Conservation (phyloP, 1,284 basidiomycete genomes). For the Ustilago tritici region DNA sequence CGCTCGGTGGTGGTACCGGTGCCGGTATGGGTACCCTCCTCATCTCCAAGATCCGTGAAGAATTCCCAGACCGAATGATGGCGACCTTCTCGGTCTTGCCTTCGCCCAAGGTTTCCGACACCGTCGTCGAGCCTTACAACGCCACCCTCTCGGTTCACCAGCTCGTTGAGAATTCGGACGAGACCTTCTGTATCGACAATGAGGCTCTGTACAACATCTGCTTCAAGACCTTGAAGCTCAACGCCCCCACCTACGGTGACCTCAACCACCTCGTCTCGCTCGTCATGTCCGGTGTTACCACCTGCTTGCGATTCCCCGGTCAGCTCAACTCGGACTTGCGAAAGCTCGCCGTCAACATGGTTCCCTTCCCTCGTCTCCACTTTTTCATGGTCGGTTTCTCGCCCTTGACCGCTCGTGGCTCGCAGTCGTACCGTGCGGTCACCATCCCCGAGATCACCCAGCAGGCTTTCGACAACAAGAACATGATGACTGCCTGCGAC, state of each 20-base stretch:
- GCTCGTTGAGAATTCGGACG: constrained; percentile 86
- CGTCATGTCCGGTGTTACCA: constrained; percentile 91
- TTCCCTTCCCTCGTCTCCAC: constrained; percentile 70
- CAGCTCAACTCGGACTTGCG: constrained; percentile 93
- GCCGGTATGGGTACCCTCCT: constrained; percentile 64
- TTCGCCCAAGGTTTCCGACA: constrained; percentile 93
- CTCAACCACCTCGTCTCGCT: constrained; percentile 77
- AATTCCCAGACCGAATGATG: constrained; percentile 81
- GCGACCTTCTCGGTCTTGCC: constrained; percentile 92
- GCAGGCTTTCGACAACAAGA: constrained; percentile 68
- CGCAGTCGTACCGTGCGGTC: constrained; percentile 73
- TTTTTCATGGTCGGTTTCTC: constrained; percentile 70
- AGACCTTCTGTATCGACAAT: constrained; percentile 92
- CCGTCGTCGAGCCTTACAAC: constrained; percentile 95
- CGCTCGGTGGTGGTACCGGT: constrained; percentile 84
- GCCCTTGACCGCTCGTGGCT: constrained; percentile 68
- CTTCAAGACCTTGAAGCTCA: constrained; percentile 79
- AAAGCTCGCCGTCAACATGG: constrained; percentile 90
- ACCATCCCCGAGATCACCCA: constrained; percentile 66
- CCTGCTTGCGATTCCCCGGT: constrained; percentile 91
- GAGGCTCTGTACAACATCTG: constrained; percentile 93
- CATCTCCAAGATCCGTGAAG: constrained; percentile 70
- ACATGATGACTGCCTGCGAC: constrained; percentile 80
- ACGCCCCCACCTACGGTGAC: constrained; percentile 70
- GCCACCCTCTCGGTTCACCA: constrained; percentile 89